Base-by-base conservation (phyloP, 129 eudicot species). In the Smallanthus sonchifolius region DNA sequence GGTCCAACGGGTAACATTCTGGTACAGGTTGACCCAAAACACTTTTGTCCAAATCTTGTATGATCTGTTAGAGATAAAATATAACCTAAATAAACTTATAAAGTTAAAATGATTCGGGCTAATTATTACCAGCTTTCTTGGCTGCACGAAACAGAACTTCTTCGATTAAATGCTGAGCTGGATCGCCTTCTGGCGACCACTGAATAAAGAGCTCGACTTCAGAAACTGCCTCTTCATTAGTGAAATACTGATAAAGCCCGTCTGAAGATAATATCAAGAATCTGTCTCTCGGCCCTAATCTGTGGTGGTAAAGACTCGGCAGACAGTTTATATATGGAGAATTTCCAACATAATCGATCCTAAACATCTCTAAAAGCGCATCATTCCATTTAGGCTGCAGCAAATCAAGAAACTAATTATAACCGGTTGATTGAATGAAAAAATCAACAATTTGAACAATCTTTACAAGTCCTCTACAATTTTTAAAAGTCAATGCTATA, bases 111-210 rank as follows among this genome's bases (percentile, higher is more conserved):
- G 19, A 34, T 43, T 65, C 0, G 3, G 47, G 36, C 45, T 4
- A 52, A 54, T 45, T 17, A 20, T 74, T 88, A 95, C 99, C 96
- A 39, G 97, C 97, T 87, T 86, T 85, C 80, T 95, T 95, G 35
- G 99, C 99, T 32, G 99, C 99, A 20, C 99, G 97, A 75, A 95
- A 82, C 10, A 95, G 80, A 74, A 91, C 86, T 87, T 91, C 97
- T 83, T 91, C 97, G 8, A 95, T 86, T 45, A 95, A 77, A 86
- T 95, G 99, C 52, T 95, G 99, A 52, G 99, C 99, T 14, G 99
- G 99, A 80, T 95, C 99, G 14, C 97, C 99, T 60, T 95, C 99
- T 0, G 99, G 99, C 2, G 93, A 88, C 92, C 96, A 88, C 10
- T 89, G 82, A 73, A 95, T 84, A 77, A 95, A 95, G 49, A 85